Conservation (phyloP, 208 protist genomes). For the Trypanosoma rangeli region DNA sequence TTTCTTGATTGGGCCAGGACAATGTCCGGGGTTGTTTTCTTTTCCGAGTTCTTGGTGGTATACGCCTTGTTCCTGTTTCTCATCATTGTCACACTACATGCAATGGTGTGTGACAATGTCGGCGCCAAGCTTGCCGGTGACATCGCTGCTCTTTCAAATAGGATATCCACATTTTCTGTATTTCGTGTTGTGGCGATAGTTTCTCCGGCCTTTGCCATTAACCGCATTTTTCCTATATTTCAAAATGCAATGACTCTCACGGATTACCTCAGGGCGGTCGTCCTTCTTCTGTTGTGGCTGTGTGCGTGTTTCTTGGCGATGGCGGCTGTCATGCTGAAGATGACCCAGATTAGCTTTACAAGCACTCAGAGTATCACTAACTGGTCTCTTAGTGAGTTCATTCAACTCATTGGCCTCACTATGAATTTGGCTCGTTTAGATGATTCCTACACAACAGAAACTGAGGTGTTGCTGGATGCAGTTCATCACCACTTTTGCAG, state of each 20-base stretch:
- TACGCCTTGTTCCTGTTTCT: constrained; percentile 25
- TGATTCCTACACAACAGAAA: constrained; percentile 33
- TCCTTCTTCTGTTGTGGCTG: constrained; percentile 26
- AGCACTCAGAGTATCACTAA: constrained; percentile 16
- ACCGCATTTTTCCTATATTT: constrained; percentile 26
- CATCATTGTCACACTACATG: constrained; percentile 23
- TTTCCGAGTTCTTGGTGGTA: constrained; percentile 30
- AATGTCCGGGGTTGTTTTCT: constrained; percentile 26
- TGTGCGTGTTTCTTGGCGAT: constrained; percentile 15
- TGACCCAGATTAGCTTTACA: constrained; percentile 37
- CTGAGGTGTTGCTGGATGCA: constrained; percentile 30
- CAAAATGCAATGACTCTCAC: constrained; percentile 11
- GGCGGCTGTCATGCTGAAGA: constrained; percentile 25
- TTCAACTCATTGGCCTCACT: constrained; percentile 32
- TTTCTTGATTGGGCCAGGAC: constrained; percentile 7
- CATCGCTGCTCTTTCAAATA: constrained; percentile 25
- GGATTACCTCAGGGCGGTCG: constrained; percentile 15
- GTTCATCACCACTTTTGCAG: constrained; percentile 29
- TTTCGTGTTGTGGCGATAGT: constrained; percentile 26
- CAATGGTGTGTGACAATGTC: constrained; percentile 24
- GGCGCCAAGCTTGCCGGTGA: constrained; percentile 31
- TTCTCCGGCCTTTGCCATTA: constrained; percentile 23
- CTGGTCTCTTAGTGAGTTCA: constrained; percentile 23
- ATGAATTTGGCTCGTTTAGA: constrained; percentile 37
- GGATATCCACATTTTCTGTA: constrained; percentile 26